Evolutionary conservation across 2,329 filamentous ascomycete genomes (phyloP).

Genomic region (Niveomyces coronatus): DNA sequence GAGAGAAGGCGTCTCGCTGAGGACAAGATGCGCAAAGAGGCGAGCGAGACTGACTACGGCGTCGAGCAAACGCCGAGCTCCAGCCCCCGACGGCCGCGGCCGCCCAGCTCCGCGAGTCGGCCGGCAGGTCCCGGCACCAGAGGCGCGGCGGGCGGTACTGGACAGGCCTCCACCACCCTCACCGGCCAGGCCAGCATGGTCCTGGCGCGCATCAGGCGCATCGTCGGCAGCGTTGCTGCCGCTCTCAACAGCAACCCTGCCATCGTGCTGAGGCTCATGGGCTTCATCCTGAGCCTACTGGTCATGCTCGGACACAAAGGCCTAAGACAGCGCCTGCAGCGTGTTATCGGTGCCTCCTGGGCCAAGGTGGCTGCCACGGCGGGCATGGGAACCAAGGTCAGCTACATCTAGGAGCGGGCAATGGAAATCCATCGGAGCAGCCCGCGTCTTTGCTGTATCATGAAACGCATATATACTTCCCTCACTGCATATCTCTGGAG

Average conservation of each 20-base stretch:
- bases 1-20: conserved; percentile 43
- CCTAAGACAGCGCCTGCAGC: conserved; percentile 62
- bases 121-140: conserved; percentile 18
- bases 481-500: conserved; percentile 11
- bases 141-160: too few species aligned
- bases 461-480: conserved; percentile 11
- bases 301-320: conserved; percentile 65
- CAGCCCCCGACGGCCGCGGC: conserved; percentile 3
- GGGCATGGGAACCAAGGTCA: conserved; percentile 95
- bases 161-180: too few species aligned
- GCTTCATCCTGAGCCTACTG: conserved; percentile 71
- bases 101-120: conserved; percentile 13
- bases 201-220: conserved; percentile 38
- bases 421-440: too few species aligned
- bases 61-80: conserved; percentile 42
- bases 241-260: conserved; percentile 47
- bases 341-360: conserved; percentile 62
- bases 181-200: conserved; percentile 41
- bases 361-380: conserved; percentile 73
- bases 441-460: conserved; percentile 15
- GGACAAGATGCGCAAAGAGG: conserved; percentile 37
- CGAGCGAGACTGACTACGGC: conserved; percentile 58
- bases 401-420: conserved; percentile 60
- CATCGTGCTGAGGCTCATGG: conserved; percentile 51
- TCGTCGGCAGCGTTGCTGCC: conserved; percentile 40